Base-by-base conservation (phyloP, 1,139 yeast genomes). In the Yamadazyma kanchanaburiensis region DNA sequence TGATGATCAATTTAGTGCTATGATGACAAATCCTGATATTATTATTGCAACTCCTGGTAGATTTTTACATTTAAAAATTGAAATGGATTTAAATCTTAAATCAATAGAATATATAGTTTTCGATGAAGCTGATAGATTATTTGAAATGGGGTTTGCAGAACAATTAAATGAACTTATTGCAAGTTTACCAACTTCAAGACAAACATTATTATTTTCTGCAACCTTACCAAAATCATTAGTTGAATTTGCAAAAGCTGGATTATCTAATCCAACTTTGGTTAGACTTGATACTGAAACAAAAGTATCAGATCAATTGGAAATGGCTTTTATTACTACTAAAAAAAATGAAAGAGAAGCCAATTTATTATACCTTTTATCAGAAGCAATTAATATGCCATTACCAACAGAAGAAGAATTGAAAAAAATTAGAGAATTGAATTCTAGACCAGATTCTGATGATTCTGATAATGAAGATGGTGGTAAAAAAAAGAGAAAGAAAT, bases 21-120 rank as follows among this genome's bases (percentile, higher is more conserved):
- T 94, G 94, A 81, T 88, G 85, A 62, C 80, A 32, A 88, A 88
- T 51, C 98, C 98, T 0, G 99, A 94, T 64, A 81, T 91, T 21
- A 74, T 94, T 24, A 83, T 94, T 42, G 98, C 98, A 19, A 94
- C 98, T 0, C 99, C 99, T 0, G 99, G 99, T 58, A 74, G 99
- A 58, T 91, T 94, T 50, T 61, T 91, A 58, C 98, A 94, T 71
- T 73, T 94, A 51, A 87, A 89, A 55, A 91, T 89, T 22, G 98
- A 94, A 61, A 94, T 94, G 98, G 77, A 77, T 40, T 68, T 91
- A 35, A 94, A 87, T 49, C 70, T 94, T 55, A 75, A 74, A 43
- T 73, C 88, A 3, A 77, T 91, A 14, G 95, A 91, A 53, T 89
- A 85, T 49, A 83, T 89, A 31, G 95, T 89, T 1, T 94, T 91